Percentiles rank a stretch among this genome's conserved stretches.
Conservation (phyloP, 164 flowering plant genomes). For the Vitis cinerea region DNA sequence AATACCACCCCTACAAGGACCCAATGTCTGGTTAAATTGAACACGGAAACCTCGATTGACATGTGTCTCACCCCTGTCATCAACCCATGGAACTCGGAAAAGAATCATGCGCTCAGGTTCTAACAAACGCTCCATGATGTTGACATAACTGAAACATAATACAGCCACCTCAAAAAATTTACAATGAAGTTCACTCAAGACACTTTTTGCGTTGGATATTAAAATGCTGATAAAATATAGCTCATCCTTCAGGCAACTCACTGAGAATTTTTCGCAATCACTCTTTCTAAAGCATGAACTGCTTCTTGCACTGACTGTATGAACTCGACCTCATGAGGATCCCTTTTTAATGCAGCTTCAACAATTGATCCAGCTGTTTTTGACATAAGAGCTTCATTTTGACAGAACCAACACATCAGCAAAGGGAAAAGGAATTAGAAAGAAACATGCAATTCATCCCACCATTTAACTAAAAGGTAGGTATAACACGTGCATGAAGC, state of each 20-base stretch:
- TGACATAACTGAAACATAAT: conserved; percentile 68
- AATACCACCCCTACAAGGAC: conserved; percentile 97
- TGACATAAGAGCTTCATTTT: conserved; percentile 77
- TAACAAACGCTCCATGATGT: conserved; percentile 87
- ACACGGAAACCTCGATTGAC: conserved; percentile 92
- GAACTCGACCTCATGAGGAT: conserved; percentile 93
- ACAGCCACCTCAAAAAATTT: conserved; percentile 3
- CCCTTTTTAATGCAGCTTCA: conserved; percentile 92
- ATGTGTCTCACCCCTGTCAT: conserved; percentile 95
- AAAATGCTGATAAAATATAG: not conserved
- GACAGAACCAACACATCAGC: conserved; percentile 13
- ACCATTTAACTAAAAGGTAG: too few species aligned
- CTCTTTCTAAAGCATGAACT: conserved; percentile 91
- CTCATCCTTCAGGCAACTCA: conserved; percentile 41
- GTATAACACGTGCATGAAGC: not conserved
- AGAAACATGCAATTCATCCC: too few species aligned
- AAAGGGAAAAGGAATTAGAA: conserved; percentile 2
- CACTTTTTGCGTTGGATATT: conserved; percentile 5
- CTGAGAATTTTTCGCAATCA: conserved; percentile 91
- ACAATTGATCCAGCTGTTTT: conserved; percentile 93
- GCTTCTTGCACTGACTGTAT: conserved; percentile 91
- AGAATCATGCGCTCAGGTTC: conserved; percentile 92
- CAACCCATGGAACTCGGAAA: conserved; percentile 98
- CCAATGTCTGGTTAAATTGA: conserved; percentile 87
- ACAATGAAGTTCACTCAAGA: not conserved